phyloP scores from a whole-genome alignment of 2,329 filamentous ascomycete genomes.

The Ascochyta fabae region DNA sequence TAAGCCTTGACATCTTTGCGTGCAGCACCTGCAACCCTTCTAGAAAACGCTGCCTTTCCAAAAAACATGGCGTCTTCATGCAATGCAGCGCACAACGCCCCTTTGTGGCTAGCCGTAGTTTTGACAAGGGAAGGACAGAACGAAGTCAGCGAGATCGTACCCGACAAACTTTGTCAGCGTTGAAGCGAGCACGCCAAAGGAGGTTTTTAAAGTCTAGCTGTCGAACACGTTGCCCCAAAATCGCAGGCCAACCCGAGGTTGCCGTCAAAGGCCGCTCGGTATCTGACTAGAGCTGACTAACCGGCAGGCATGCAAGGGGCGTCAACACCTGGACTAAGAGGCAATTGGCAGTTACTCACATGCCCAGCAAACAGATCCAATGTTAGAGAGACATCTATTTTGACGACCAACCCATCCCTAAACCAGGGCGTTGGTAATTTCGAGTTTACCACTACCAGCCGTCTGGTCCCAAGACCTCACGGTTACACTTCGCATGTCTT shows the following conservation, averaged over 20 bases:
- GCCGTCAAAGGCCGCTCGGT: slow-evolving; percentile 22
- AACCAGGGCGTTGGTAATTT: slow-evolving; percentile 68
- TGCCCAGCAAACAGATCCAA: slow-evolving; percentile 3
- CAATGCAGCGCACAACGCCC: slow-evolving; percentile 43
- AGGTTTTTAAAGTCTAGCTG: slow-evolving; percentile 16
- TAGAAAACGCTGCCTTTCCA: slow-evolving; percentile 34
- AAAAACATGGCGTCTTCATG: slow-evolving; percentile 24
- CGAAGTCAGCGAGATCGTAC: background rate
- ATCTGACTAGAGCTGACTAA: slow-evolving; percentile 29
- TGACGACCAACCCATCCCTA: slow-evolving; percentile 23
- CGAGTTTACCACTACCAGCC: slow-evolving; percentile 68
- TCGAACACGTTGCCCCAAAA: slow-evolving; percentile 21
- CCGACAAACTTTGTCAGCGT: slow-evolving; percentile 7
- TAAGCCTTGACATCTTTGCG: slow-evolving; percentile 30
- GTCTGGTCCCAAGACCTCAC: slow-evolving; percentile 62
- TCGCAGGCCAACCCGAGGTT: slow-evolving; percentile 28
- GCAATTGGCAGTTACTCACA: background rate
- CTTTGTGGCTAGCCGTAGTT: slow-evolving; percentile 8
- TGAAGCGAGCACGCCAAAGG: slow-evolving; percentile 29
- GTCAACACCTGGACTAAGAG: background rate
- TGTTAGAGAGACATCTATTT: slow-evolving; percentile 7
- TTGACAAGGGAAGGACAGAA: slow-evolving; percentile 12
- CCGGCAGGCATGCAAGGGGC: slow-evolving; percentile 10
- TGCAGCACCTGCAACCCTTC: slow-evolving; percentile 40
- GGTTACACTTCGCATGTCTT: slow-evolving; percentile 76